Percentiles rank a stretch among this genome's conserved stretches.
Conservation (phyloP, 1,284 basidiomycete species). For the Abortiporus biennis region DNA sequence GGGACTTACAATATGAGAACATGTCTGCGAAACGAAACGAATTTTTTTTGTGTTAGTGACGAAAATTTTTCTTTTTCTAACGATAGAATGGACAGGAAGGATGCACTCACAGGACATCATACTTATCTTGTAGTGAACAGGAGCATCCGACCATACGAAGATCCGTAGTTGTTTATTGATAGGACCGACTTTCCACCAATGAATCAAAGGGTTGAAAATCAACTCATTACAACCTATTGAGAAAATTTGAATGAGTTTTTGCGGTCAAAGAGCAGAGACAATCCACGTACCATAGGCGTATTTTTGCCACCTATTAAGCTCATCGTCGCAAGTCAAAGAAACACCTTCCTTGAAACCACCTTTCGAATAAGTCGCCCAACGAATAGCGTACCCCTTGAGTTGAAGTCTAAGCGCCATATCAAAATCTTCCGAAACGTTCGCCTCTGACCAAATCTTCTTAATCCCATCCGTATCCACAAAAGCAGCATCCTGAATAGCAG, state of each 20-base stretch:
- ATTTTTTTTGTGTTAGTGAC: constrained; percentile 15
- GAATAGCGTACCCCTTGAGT: constrained; percentile 66
- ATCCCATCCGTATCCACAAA: constrained; percentile 65
- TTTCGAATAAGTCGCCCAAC: constrained; percentile 81
- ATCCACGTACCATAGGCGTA: constrained; percentile 64
- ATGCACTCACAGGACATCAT: constrained; percentile 66
- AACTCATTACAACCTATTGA: constrained; percentile 57
- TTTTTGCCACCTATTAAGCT: constrained; percentile 83
- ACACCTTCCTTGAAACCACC: constrained; percentile 86
- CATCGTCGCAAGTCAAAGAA: constrained; percentile 76
- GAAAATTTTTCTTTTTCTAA: constrained; percentile 15
- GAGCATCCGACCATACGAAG: constrained; percentile 76
- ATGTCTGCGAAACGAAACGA: constrained; percentile 46
- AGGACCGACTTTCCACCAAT: constrained; percentile 71
- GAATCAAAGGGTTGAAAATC: constrained; percentile 69
- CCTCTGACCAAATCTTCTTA: constrained; percentile 79
- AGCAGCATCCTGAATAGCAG: constrained; percentile 74
- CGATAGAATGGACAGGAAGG: background rate
- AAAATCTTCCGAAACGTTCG: constrained; percentile 82
- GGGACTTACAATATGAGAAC: constrained; percentile 72
- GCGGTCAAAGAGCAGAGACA: background rate
- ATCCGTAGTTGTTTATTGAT: constrained; percentile 70
- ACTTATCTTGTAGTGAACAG: constrained; percentile 78
- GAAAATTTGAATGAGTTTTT: constrained; percentile 6
- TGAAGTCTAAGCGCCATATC: constrained; percentile 64